Conservation (phyloP, 805 yeast species). For the Babjeviella inositovora region DNA sequence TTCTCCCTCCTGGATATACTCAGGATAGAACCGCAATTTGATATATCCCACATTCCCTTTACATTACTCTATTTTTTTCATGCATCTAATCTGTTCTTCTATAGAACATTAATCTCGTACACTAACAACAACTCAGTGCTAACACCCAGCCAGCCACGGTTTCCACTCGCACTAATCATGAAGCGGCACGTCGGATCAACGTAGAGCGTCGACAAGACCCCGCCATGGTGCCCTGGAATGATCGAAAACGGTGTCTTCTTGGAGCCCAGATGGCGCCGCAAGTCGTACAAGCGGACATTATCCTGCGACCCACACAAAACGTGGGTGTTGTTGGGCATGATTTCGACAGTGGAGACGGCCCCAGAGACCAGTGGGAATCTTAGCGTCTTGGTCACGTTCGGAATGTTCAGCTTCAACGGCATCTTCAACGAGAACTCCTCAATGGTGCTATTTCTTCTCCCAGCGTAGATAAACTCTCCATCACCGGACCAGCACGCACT, state of each 20-base stretch:
- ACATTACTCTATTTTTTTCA: too few species aligned
- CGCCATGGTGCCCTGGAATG: slow-evolving; percentile 95
- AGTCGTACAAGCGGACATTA: slow-evolving; percentile 76
- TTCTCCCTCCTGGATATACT: too few species aligned
- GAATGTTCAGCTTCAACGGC: slow-evolving; percentile 23
- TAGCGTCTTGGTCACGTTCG: slow-evolving; percentile 39
- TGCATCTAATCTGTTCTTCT: too few species aligned
- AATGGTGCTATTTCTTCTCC: slow-evolving; percentile 78
- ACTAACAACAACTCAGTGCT: slow-evolving; percentile 69
- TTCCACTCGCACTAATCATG: slow-evolving; percentile 84
- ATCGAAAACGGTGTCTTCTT: slow-evolving; percentile 66
- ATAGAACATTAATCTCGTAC: slow-evolving; percentile 62
- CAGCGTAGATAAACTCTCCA: slow-evolving; percentile 69
- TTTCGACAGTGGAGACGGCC: slow-evolving; percentile 65
- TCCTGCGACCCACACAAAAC: slow-evolving; percentile 81
- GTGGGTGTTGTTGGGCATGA: slow-evolving; percentile 72
- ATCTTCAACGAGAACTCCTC: slow-evolving; percentile 58
- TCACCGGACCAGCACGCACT: slow-evolving; percentile 76
- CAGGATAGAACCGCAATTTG: too few species aligned
- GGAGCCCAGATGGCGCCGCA: slow-evolving; percentile 19
- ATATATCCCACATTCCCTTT: too few species aligned
- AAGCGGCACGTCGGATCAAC: slow-evolving; percentile 83
- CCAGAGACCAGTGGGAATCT: slow-evolving; percentile 82
- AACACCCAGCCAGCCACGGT: slow-evolving; percentile 86
- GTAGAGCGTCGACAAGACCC: slow-evolving; percentile 57